These are phyloP conservation scores for Exophiala spinifera DNA, from an alignment of 2,329 filamentous ascomycete genomes.

Conservation along the genomic window DNA sequence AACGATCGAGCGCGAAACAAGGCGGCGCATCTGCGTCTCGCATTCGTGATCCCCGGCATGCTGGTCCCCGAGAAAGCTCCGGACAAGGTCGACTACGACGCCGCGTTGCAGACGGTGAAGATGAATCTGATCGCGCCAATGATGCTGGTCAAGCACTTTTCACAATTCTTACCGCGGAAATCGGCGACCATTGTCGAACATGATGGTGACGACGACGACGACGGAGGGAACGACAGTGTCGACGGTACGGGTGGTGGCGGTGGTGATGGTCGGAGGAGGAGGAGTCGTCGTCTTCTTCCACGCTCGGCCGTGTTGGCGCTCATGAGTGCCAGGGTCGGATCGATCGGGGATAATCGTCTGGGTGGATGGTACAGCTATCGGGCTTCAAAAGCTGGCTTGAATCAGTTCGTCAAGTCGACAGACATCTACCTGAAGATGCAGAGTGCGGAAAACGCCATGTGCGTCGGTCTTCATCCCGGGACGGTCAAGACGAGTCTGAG, in stretches of 20 bases:
- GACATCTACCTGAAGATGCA: slow-evolving; percentile 62
- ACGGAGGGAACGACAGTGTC: too few species aligned
- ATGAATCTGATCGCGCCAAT: slow-evolving; percentile 73
- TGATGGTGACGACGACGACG: slow-evolving; percentile 6
- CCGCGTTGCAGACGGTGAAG: slow-evolving; percentile 65
- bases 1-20: slow-evolving; percentile 33
- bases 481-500: slow-evolving; percentile 75
- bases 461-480: slow-evolving; percentile 72
- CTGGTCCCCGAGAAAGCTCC: slow-evolving; percentile 71
- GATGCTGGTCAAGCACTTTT: slow-evolving; percentile 73
- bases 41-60: slow-evolving; percentile 67
- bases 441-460: slow-evolving; percentile 61
- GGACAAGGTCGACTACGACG: slow-evolving; percentile 58
- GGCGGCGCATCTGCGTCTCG: slow-evolving; percentile 60
- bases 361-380: slow-evolving; percentile 85
- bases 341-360: slow-evolving; percentile 65
- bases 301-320: slow-evolving; percentile 61
- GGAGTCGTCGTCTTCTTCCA: slow-evolving; percentile 22
- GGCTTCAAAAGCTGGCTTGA: slow-evolving; percentile 71
- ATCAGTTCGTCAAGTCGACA: slow-evolving; percentile 66
- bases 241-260: too few species aligned
- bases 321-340: slow-evolving; percentile 76
- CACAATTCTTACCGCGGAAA: slow-evolving; percentile 63
- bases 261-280: too few species aligned
- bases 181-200: slow-evolving; percentile 39